Evolutionary conservation across 371 early-diverging fungal genomes (phyloP).

Genomic region (Furculomyces boomerangus): DNA sequence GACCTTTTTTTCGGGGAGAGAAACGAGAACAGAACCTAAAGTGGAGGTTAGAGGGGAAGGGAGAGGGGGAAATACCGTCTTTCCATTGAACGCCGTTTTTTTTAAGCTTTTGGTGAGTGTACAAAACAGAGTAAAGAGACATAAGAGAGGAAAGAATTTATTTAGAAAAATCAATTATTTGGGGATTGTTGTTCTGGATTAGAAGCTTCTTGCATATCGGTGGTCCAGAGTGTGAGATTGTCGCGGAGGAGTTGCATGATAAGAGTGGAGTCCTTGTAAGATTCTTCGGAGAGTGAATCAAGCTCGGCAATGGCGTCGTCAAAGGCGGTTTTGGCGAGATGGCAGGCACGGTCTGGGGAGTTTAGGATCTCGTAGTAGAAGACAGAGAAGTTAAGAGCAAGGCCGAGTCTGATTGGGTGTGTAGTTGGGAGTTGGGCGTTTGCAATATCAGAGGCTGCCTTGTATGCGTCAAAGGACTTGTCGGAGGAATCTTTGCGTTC

Average conservation of each 20-base stretch:
- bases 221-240: conserved; percentile 99
- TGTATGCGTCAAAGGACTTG: conserved; percentile 89
- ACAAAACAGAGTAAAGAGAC: too few relatives aligned
- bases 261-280: conserved; percentile 99
- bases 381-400: conserved; percentile 99
- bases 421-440: conserved; percentile 87
- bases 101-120: conserved; percentile 1
- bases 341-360: conserved; percentile 96
- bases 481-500: conserved; percentile 75
- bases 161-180: too few relatives aligned
- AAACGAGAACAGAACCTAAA: not conserved
- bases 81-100: conserved; percentile 3
- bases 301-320: conserved; percentile 99
- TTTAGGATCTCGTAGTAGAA: conserved; percentile 99
- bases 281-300: conserved; percentile 97
- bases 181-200: too few relatives aligned
- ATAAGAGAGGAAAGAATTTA: too few relatives aligned
- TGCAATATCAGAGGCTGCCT: conserved; percentile 89
- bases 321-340: conserved; percentile 97
- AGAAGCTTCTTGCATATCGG: conserved; percentile 82
- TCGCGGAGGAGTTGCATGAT: conserved; percentile 99
- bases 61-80: conserved; percentile 1
- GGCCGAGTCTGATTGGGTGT: conserved; percentile 98
- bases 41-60: too few relatives aligned
- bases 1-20: not conserved